phyloP scores from a whole-genome alignment of 805 yeast species.

The Candida oleophila region DNA sequence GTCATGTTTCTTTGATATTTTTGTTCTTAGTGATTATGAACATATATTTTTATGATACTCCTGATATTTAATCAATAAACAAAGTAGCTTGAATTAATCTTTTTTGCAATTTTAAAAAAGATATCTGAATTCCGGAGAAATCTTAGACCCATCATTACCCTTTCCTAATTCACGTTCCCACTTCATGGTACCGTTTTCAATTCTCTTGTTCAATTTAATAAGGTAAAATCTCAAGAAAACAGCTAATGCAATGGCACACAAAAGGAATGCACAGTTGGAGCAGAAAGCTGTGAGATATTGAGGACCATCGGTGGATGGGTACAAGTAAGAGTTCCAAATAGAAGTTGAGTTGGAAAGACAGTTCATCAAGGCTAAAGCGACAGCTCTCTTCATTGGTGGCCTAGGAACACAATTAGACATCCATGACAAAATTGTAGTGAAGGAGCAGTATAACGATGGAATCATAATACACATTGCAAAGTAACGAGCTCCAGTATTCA shows the following conservation, averaged over 20 bases:
- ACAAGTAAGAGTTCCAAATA: conserved; percentile 54
- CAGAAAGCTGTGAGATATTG: conserved; percentile 46
- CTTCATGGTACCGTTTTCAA: conserved; percentile 45
- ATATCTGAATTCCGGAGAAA: conserved; percentile 46
- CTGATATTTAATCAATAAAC: not conserved
- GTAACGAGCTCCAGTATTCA: conserved; percentile 56
- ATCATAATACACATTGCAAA: conserved; percentile 61
- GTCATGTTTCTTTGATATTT: not conserved
- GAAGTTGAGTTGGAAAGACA: conserved; percentile 56
- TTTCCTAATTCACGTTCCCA: conserved; percentile 51
- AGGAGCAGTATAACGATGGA: conserved; percentile 54
- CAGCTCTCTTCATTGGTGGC: conserved; percentile 60
- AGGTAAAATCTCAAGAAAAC: conserved; percentile 39
- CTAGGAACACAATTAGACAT: conserved; percentile 55
- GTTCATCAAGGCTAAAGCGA: conserved; percentile 56
- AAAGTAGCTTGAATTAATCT: no score
- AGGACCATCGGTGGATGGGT: conserved; percentile 46
- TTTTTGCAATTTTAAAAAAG: conserved; percentile 23
- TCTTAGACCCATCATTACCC: conserved; percentile 40
- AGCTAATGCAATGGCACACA: conserved; percentile 39
- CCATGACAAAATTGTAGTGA: conserved; percentile 54
- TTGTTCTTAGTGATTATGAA: not conserved
- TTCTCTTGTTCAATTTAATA: conserved; percentile 37
- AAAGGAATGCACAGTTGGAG: conserved; percentile 49
- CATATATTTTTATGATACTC: not conserved